Conservation (phyloP, 73 alveolate genomes). For the Paramecium tetraurelia region DNA sequence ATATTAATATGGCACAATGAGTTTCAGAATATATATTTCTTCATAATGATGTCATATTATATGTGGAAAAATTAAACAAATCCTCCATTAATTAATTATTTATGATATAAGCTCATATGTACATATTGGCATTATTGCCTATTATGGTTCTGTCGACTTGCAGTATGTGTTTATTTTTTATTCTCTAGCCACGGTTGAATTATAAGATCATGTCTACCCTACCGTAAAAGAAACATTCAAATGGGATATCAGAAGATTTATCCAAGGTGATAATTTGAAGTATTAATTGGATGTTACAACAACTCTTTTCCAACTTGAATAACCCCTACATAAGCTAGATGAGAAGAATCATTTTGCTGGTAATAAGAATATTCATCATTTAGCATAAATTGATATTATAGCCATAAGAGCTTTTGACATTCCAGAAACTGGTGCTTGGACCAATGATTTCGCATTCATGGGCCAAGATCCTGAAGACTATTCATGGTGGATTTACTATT, state of each 20-base stretch:
- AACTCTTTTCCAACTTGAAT: background rate
- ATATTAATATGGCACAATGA: background rate
- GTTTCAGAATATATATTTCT: background rate
- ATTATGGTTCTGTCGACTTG: background rate
- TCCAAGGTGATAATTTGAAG: background rate
- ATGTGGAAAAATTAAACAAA: background rate
- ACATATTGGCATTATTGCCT: background rate
- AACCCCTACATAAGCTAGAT: background rate
- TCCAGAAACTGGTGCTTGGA: slow-evolving; percentile 19
- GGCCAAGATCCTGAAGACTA: background rate
- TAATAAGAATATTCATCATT: background rate
- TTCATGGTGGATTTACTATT: background rate
- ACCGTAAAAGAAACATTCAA: background rate
- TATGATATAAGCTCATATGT: background rate
- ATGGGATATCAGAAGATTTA: background rate
- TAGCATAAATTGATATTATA: background rate
- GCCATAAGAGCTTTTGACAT: background rate
- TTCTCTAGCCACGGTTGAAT: background rate
- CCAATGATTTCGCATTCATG: background rate
- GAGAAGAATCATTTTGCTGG: background rate
- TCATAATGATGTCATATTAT: background rate
- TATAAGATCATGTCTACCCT: background rate
- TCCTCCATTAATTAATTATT: background rate
- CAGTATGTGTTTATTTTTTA: background rate
- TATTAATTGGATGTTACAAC: background rate